Evolutionary conservation across 1,284 basidiomycete genomes (phyloP), one percentile per base, ranked within the genome.

Genomic region (Takashimella koratensis): DNA sequence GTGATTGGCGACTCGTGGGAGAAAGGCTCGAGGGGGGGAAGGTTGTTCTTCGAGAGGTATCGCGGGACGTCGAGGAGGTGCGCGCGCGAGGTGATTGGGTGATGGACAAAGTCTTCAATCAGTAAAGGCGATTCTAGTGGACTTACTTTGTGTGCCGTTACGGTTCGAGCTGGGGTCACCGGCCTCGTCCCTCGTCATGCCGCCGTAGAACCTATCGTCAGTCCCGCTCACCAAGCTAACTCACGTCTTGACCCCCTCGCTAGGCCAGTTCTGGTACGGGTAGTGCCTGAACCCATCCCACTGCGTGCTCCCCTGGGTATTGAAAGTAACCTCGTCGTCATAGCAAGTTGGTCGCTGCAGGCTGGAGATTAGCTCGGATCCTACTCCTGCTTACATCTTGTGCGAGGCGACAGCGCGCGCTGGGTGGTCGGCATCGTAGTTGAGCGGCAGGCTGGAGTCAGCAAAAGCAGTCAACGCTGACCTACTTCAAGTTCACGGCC

Each of bases 221-320:
- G 59, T 43, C 59, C 50, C 53, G 41, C 58, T 49, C 47, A 11
- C 42, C 27, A 40, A 41, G 42, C 8, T 8, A 50, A 57, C 58
- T 43, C 48, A 62, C 47, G 47, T 48, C 23, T 64, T 66, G 47
- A 62, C 49, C 24, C 64, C 63, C 36, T 60, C 43, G n/a, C 52
- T 36, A 10, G 60, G 60, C 27, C 54, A 64, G 24, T 62, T 64
- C 63, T 58, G 57, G 53, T 69, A 68, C 13, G 64, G 62, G 50
- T 66, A 71, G 58, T 76, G 75, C 3, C 69, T 54, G 46, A 75
- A 67, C 0, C 75, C 75, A 49, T 77, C 76, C 74, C 75, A 76
- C 47, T 78, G 77, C 6, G 73, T 70, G 20, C 71, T 71, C 11
- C 60, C 62, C 60, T 78, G 76, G 4, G 75, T 75, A 53, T 78